Base-by-base conservation (phyloP, 192 early-diverging fungal species). In the Rhizophagus sp. region DNA sequence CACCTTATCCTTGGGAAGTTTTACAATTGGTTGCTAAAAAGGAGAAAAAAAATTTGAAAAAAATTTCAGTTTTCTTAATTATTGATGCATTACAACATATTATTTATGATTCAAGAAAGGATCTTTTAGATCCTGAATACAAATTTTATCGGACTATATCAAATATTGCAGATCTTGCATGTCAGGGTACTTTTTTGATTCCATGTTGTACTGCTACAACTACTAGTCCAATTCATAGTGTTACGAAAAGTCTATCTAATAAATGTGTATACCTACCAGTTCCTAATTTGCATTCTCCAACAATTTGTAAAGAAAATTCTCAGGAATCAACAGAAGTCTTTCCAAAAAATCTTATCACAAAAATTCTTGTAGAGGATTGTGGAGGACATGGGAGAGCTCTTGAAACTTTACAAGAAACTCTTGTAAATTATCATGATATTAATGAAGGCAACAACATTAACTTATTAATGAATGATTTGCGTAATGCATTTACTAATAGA, bases 361-460 rank as follows among this genome's bases (percentile, higher is more conserved):
- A 78, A 41, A 70, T 81, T 63, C 80, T 84, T 81, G 83, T 84
- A 36, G 33, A 24, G 24, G 83, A 84, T 61, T 84, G 83, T 81
- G 80, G 83, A 67, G 83, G 83, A 69, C 83, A 84, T 81, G 80
- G 80, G 69, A 81, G 80, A 61, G 83, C 77, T 44, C 80, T 84
- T 19, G 80, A 84, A 74, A 62, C 73, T 66, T 62, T 83, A 19
- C 65, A 68, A 80, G 22, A 73, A 17, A 50, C 73, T 36, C 6
- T 78, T 47, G 15, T 2, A 39, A 36, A 44, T 4, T 4, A 61
- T 41, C 39, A 41, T 39, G 52, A 64, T 25, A 34, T 80, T 36
- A 36, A 64, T 33, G 64, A 79, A 73, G 67, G n/a, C n/a, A n/a
- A 17, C 47, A 81, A 79, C 47, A 70, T 84, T 19, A 70, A 79